A percentile compares a stretch with the other conserved stretches of the same genome.
phyloP scores from a whole-genome alignment of 2,329 filamentous ascomycete genomes.

The Apiospora sp. region DNA sequence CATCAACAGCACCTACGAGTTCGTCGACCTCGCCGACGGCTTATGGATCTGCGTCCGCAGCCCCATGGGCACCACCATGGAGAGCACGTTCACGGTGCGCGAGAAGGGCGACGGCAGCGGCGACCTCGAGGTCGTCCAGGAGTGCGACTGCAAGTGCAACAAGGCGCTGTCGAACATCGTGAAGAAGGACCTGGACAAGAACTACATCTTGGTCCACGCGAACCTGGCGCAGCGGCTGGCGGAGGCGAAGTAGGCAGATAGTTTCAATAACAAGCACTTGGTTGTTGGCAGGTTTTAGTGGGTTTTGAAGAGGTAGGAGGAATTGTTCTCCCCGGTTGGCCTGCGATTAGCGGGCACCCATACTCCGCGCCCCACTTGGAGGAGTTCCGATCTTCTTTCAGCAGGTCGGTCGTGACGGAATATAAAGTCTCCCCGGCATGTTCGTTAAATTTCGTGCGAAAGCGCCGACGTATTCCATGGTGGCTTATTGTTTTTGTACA shows the following conservation, averaged over 20 bases:
- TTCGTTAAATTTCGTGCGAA: too few relatives aligned
- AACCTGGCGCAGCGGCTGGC: conserved; percentile 30
- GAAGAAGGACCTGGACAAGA: conserved; percentile 23
- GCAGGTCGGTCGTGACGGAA: too few relatives aligned
- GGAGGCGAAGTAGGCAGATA: background rate
- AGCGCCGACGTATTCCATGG: too few relatives aligned
- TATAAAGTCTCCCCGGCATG: too few relatives aligned
- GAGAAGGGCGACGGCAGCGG: background rate
- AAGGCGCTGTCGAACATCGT: background rate
- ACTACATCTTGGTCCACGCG: background rate
- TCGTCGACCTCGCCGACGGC: conserved; percentile 18
- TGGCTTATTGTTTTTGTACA: too few relatives aligned
- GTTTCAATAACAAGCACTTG: background rate
- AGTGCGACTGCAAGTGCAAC: conserved; percentile 15
- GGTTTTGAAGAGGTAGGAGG: too few relatives aligned
- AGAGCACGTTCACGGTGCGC: background rate
- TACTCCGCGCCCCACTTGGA: too few relatives aligned
- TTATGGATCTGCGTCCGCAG: conserved; percentile 3
- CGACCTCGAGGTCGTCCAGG: conserved; percentile 1
- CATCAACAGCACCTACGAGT: conserved; percentile 22
- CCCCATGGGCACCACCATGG: conserved; percentile 20
- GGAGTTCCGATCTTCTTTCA: too few relatives aligned
- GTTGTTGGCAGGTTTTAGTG: too few relatives aligned
- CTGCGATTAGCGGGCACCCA: too few relatives aligned
- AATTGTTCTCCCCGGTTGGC: too few relatives aligned